Base-by-base conservation (phyloP, 1,139 yeast species). In the Pneumocystis wakefieldiae region DNA sequence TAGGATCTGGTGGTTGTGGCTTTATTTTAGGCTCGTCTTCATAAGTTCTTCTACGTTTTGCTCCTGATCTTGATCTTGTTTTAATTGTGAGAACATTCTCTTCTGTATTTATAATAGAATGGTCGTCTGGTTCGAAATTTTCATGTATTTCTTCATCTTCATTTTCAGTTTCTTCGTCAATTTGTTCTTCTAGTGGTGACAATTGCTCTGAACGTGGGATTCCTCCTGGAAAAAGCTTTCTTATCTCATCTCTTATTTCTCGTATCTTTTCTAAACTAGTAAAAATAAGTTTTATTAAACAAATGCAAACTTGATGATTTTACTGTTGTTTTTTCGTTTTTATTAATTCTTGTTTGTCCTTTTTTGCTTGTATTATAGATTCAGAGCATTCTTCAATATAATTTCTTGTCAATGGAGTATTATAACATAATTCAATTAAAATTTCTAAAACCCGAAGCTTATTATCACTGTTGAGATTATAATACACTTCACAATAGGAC, bases 301-400 rank as follows among this genome's bases (percentile, higher is more conserved):
- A 5, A 5, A 12, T 24, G 17, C 19, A 17, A 41, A 41, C 7
- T 12, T 24, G 14, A 10, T 12, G 3, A 15, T 24, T 19, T 24
- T 48, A 67, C 7, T 72, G 64, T 6, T 64, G 60, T 69, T 84
- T 85, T 69, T 80, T 80, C 64, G 85, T 91, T 67, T 86, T 81
- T 60, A 84, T 79, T 58, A 81, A 77, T 62, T 88, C 95, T 61
- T 86, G 75, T 66, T 91, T 78, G 63, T 83, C 86, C 66, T 91
- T 80, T 70, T 95, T 80, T 48, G 86, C 73, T 17, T 76, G 75
- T 0, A 89, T 80, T 1, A 86, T 79, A 58, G 82, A 81, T 48
- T 86, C 94, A 72, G 86, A 76, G 67, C 87, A 83, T 64, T 79
- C 78, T 64, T 89, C 96, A 66, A 88, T 81, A 69, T 83, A 81